These are phyloP conservation scores for Westerdykella aurantiaca DNA, from an alignment of 2,329 filamentous ascomycete species.

Conservation along the genomic window DNA sequence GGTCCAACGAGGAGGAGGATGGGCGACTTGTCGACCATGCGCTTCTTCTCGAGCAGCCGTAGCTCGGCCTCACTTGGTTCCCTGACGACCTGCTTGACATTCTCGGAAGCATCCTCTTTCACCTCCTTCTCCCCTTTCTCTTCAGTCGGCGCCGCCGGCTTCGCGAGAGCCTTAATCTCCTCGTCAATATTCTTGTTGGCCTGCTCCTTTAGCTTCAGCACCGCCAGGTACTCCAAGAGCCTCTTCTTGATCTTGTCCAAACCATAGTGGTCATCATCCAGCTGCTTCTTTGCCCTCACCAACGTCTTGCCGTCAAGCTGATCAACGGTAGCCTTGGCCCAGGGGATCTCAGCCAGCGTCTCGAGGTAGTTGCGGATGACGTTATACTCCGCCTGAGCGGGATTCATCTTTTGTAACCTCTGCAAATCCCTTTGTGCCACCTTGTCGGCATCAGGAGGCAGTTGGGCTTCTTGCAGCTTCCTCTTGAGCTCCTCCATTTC, in stretches of 20 bases:
- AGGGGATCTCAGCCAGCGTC: constrained; percentile 88
- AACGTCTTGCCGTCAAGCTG: constrained; percentile 77
- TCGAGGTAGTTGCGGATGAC: constrained; percentile 92
- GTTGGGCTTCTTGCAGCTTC: constrained; percentile 71
- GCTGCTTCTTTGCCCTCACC: constrained; percentile 72
- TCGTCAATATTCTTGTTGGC: constrained; percentile 77
- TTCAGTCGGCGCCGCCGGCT: constrained; percentile 18
- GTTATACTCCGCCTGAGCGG: constrained; percentile 91
- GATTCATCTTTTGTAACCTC: constrained; percentile 88
- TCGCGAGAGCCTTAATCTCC: constrained; percentile 58
- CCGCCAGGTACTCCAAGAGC: constrained; percentile 88
- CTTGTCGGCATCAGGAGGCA: constrained; percentile 80
- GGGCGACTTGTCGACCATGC: constrained; percentile 89
- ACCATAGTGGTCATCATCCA: constrained; percentile 95
- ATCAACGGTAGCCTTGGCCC: constrained; percentile 79
- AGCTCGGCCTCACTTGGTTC: constrained; percentile 52
- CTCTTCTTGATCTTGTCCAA: constrained; percentile 97
- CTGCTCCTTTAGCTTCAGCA: constrained; percentile 89
- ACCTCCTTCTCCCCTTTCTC: constrained; percentile 36
- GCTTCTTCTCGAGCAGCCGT: constrained; percentile 70
- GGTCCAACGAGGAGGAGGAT: constrained; percentile 91
- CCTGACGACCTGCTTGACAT: constrained; percentile 2
- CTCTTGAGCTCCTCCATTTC: constrained; percentile 90
- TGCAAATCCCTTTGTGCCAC: constrained; percentile 87
- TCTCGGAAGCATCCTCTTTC: constrained; percentile 40